These are phyloP conservation scores for Dissophora globulifera DNA, from an alignment of 192 early-diverging fungal species.

Conservation along the genomic window DNA sequence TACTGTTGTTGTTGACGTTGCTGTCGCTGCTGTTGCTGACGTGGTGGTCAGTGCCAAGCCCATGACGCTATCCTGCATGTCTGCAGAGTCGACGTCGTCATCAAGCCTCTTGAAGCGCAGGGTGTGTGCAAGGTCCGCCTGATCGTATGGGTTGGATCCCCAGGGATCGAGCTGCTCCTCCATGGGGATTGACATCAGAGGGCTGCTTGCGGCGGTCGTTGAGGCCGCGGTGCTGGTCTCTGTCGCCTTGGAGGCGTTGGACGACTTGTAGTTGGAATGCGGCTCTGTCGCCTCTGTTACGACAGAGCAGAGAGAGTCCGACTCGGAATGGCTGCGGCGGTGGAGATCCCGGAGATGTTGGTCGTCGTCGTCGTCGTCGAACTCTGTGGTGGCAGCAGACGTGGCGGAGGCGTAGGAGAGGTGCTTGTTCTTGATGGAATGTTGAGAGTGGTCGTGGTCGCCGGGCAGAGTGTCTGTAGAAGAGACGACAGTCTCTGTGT, in stretches of 20 bases:
- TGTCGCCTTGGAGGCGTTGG: not conserved
- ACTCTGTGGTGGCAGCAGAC: slow-evolving; percentile 42
- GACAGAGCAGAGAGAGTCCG: slow-evolving; percentile 49
- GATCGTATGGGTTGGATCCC: slow-evolving; percentile 50
- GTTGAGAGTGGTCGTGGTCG: not conserved
- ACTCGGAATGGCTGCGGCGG: slow-evolving; percentile 34
- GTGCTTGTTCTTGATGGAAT: slow-evolving; percentile 25
- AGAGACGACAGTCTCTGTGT: slow-evolving; percentile 26
- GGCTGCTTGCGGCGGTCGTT: not conserved
- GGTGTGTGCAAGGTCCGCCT: slow-evolving; percentile 33
- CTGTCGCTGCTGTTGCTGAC: slow-evolving; percentile 13
- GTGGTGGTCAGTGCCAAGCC: slow-evolving; percentile 30
- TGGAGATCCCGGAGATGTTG: slow-evolving; percentile 10
- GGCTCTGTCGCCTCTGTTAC: slow-evolving; percentile 50
- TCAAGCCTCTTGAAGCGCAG: slow-evolving; percentile 27
- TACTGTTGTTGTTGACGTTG: slow-evolving; percentile 2
- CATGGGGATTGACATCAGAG: slow-evolving; percentile 7
- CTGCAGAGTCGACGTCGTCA: slow-evolving; percentile 17
- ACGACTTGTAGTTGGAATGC: slow-evolving; percentile 11
- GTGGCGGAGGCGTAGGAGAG: slow-evolving; percentile 46
- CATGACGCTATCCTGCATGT: slow-evolving; percentile 25
- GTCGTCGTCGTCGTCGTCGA: slow-evolving; percentile 45
- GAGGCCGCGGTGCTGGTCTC: not conserved
- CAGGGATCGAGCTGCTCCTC: slow-evolving; percentile 47
- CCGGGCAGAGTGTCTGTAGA: not conserved